Evolutionary conservation across 371 early-diverging fungal genomes (phyloP).

Genomic region (Batrachochytrium dendrobatidis): DNA sequence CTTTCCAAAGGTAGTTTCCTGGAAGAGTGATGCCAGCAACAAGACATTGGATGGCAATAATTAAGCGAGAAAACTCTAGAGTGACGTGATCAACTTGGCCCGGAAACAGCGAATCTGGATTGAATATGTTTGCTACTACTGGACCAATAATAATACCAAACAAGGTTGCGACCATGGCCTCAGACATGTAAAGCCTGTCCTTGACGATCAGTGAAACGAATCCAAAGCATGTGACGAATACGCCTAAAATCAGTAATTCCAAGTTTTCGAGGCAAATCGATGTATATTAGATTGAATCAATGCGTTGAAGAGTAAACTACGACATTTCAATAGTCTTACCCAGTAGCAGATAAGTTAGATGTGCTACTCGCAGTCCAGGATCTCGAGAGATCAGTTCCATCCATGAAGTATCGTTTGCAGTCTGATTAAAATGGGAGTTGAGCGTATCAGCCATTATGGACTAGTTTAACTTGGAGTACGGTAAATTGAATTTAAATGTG

Average conservation of each 20-base stretch:
- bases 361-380: background rate
- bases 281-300: background rate
- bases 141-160: conserved; percentile 85
- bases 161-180: conserved; percentile 80
- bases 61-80: conserved; percentile 61
- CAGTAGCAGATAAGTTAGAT: conserved; percentile 5
- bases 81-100: conserved; percentile 29
- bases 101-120: conserved; percentile 10
- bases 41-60: conserved; percentile 83
- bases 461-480: too few species aligned
- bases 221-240: conserved; percentile 80
- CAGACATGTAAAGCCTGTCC: conserved; percentile 83
- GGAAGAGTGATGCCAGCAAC: conserved; percentile 79
- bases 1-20: conserved; percentile 6
- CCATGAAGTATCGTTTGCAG: too few species aligned
- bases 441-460: too few species aligned
- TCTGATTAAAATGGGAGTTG: too few species aligned
- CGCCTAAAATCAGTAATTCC: conserved; percentile 54
- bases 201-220: conserved; percentile 87
- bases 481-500: too few species aligned
- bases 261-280: background rate
- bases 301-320: too few species aligned
- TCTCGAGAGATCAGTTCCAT: conserved; percentile 15
- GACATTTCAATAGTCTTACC: too few species aligned
- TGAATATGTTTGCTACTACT: conserved; percentile 45